These are phyloP conservation scores for Tricholomella constricta DNA, from an alignment of 768 basidiomycete genomes.

Conservation along the genomic window DNA sequence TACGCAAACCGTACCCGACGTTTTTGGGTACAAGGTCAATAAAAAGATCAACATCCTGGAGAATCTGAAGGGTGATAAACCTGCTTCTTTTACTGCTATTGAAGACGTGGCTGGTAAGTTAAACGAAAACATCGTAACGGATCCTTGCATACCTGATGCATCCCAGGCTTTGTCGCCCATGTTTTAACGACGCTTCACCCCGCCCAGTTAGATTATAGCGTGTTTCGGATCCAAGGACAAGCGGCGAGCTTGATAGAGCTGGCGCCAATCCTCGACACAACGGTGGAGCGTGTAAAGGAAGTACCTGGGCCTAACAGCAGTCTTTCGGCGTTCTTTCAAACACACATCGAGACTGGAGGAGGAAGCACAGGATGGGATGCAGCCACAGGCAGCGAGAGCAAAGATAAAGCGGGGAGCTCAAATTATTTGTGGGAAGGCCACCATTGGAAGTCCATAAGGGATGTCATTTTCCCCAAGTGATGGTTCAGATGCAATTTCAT, in stretches of 20 bases:
- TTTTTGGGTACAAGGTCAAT: conserved; percentile 7
- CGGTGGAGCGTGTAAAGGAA: conserved; percentile 8
- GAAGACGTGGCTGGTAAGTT: conserved; percentile 9
- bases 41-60: conserved; percentile 10
- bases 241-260: conserved; percentile 27
- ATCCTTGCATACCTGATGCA: neutral
- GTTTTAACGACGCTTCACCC: conserved; percentile 25
- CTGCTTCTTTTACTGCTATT: conserved; percentile 12
- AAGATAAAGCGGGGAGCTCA: conserved; percentile 9
- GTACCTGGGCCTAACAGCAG: conserved; percentile 9
- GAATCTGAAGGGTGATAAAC: neutral
- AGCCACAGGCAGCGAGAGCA: conserved; percentile 1
- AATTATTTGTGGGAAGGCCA: conserved; percentile 11
- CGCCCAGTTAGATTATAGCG: conserved; percentile 25
- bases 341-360: conserved; percentile 1
- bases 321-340: conserved; percentile 6
- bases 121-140: neutral
- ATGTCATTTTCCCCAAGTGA: neutral
- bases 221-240: conserved; percentile 37
- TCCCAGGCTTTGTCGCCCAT: conserved; percentile 10
- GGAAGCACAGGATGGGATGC: conserved; percentile 8
- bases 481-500: neutral
- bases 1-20: conserved; percentile 11
- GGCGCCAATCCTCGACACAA: conserved; percentile 17
- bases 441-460: conserved; percentile 7